Base-by-base conservation (phyloP, 2,329 filamentous ascomycete genomes). In the Colletotrichum lini region DNA sequence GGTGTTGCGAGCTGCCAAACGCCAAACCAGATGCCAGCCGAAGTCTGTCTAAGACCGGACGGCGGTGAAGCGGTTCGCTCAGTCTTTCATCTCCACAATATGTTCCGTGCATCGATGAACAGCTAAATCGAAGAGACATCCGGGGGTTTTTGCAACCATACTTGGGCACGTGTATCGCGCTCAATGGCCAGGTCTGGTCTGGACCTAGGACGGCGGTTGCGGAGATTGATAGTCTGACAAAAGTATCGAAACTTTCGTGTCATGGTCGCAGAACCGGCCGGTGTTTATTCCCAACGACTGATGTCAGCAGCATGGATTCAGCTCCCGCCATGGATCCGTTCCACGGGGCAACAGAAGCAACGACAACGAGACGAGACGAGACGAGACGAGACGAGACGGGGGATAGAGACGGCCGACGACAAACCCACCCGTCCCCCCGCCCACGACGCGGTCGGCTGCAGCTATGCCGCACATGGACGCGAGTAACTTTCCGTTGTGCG, bases 321-420 rank as follows among this genome's bases (percentile, higher is more conserved):
- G 45, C 49, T 63, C 30, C 30, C 30, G 30, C 8, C 58, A 52
- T 58, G n/a, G 45, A 54, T 59, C 35, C 54, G 57, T 71, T 68
- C 68, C 40, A 71, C 65, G 68, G 65, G 65, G 65, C 65, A 71
- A 71, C 68, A 71, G 58, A 71, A 57, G 67, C 62, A 70, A 70
- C 49, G 42, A 62, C 35, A 47, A 21, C 44, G 38, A 60, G 65
- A 30, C 60, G 49, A 35, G 30, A 35, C 30, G 52, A 42, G 26
- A 13, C 30, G 67, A 35, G 54, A 47, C 44, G 38, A 66, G 65
- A 30, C 60, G 54, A 26, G 26, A 26, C 26, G 26, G 26, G 26
- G 26, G 21, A 13, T 44, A 62, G 38, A 44, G 38, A 44, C 35
- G 54, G 40, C 50, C n/a, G 38, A 35, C 30, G 49, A 40, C 50